Evolutionary conservation across 2,329 filamentous ascomycete genomes (phyloP).

Genomic region (Erysiphe neolycopersici): DNA sequence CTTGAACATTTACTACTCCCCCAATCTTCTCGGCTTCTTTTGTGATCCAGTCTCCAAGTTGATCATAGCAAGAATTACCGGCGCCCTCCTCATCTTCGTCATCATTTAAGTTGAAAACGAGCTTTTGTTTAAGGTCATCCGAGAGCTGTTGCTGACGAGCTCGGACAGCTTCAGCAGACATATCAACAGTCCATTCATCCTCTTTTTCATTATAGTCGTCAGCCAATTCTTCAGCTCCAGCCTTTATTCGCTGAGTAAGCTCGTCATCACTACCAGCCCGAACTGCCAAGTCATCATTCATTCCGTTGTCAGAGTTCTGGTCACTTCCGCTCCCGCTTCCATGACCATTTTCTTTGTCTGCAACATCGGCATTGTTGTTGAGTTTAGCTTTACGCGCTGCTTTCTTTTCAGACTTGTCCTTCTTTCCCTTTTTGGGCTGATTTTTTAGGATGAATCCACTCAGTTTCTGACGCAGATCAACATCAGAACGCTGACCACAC

Average conservation of each 20-base stretch:
- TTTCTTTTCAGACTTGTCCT: conserved; percentile 81
- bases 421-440: conserved; percentile 79
- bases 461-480: conserved; percentile 83
- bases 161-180: conserved; percentile 83
- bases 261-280: conserved; percentile 77
- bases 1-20: conserved; percentile 52
- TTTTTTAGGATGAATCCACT: conserved; percentile 96
- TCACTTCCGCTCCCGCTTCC: conserved; percentile 35
- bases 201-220: conserved; percentile 43
- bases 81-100: conserved; percentile 57
- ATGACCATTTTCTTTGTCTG: conserved; percentile 25
- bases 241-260: conserved; percentile 49
- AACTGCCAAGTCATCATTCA: conserved; percentile 23
- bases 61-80: conserved; percentile 57
- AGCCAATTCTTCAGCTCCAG: conserved; percentile 46
- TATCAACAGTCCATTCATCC: conserved; percentile 87
- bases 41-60: conserved; percentile 80
- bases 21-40: conserved; percentile 44
- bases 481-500: conserved; percentile 76
- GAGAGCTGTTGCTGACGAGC: conserved; percentile 82
- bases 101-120: conserved; percentile 55
- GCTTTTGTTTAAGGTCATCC: conserved; percentile 79
- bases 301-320: conserved; percentile 32
- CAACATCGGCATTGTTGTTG: conserved; percentile 25
- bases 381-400: conserved; percentile 70